Evolutionary conservation across 352 stramenopile species (phyloP), one percentile per base, ranked within the genome.

Genomic region (Pythium apleroticum): DNA sequence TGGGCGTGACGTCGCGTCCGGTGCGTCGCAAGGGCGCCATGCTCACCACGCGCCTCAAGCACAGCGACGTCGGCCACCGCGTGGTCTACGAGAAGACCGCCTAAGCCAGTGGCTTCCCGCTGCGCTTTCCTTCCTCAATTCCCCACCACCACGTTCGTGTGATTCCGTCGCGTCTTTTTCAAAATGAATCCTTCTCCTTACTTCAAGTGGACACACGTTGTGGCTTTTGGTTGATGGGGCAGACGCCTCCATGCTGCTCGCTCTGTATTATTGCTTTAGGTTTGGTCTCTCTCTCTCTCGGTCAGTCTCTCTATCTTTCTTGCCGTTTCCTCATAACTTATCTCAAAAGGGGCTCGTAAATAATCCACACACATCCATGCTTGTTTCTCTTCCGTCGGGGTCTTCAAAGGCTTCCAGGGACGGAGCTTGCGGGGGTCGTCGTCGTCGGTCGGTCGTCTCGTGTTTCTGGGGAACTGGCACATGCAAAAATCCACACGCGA

Each of bases 71-170:
- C 14, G 84, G 83, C 59, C 87, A 94, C 70, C 86, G 86, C 60
- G 82, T 94, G 43, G 80, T 92, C 41, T 94, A 94, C 66, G 83
- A 92, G 71, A 94, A 94, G 75, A 71, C 74, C 15, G 56, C 75
- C 39, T 93, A 74, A 77, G 48, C 20, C 28, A 3, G 3, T 41
- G 22, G 22, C 35, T 35, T 28, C 17, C 4, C 11, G 4, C 46
- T 27, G 7, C 25, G 43, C 19, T 57, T 5, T 17, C 28, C 28
- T 57, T 12, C 27, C 12, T 35, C 20, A 24, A 19, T 19, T 59
- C 7, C 22, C 19, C 19, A n/a, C n/a, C n/a, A n/a, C n/a, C n/a
- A n/a, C n/a, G n/a, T 49, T 33, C 20, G 25, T 43, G 11, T 25
- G 50, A 57, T 25, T 22, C n/a, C 31, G 22, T 39, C 5, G 50